Conservation (phyloP, 106 monocot genomes). For the Hemerocallis citrina region DNA sequence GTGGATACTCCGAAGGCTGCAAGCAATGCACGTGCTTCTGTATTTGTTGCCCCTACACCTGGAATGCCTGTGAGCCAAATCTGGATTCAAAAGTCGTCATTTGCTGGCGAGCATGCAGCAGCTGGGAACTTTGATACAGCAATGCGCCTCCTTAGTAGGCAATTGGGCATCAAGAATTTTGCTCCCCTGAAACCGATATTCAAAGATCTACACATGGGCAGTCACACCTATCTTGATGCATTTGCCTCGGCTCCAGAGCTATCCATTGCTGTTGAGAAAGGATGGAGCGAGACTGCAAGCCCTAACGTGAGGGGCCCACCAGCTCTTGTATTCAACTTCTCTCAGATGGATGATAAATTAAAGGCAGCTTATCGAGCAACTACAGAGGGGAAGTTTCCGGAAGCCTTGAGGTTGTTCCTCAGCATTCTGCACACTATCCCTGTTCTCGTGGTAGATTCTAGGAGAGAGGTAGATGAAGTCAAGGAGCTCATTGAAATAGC, state of each 20-base stretch:
- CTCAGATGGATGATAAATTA: constrained; percentile 77
- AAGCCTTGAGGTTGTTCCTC: constrained; percentile 66
- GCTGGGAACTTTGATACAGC: constrained; percentile 88
- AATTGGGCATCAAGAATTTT: constrained; percentile 86
- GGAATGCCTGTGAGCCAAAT: constrained; percentile 91
- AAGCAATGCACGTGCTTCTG: constrained; percentile 35
- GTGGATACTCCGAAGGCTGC: constrained; percentile 42
- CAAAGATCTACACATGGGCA: constrained; percentile 61
- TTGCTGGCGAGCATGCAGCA: constrained; percentile 83
- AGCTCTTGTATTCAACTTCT: constrained; percentile 64
- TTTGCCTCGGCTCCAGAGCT: constrained; percentile 46
- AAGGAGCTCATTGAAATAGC: constrained; percentile 79
- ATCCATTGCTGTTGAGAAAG: constrained; percentile 62
- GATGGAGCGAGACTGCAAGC: constrained; percentile 71
- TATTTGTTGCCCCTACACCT: constrained; percentile 60
- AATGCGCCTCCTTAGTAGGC: constrained; percentile 65
- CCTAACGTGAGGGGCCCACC: constrained; percentile 69
- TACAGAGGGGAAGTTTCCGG: constrained; percentile 70
- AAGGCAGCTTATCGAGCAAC: constrained; percentile 58
- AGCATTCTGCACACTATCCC: constrained; percentile 65
- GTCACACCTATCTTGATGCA: constrained; percentile 60
- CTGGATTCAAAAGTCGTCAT: constrained; percentile 85
- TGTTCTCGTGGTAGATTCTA: constrained; percentile 78
- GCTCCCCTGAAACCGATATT: constrained; percentile 60
- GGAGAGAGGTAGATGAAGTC: constrained; percentile 88